Base-by-base conservation (phyloP, 2,329 filamentous ascomycete genomes). In the Aureobasidium sp. region DNA sequence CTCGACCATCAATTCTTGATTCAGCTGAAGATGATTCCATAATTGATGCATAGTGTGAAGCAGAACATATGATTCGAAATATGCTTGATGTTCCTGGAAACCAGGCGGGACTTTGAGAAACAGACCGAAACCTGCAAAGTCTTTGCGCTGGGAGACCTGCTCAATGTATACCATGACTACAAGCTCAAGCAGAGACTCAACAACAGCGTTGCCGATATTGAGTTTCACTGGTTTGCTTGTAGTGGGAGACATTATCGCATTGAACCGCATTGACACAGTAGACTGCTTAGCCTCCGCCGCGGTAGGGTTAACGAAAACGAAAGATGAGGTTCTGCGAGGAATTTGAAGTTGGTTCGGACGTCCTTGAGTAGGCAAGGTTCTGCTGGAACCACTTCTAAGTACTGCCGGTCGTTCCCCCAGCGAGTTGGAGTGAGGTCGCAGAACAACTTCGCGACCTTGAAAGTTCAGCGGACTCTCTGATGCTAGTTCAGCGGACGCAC, bases 21-120 rank as follows among this genome's bases (percentile, higher is more conserved):
- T 84, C 2, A 87, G 75, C 63, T 90, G 85, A 9, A 97, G 81
- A 27, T 84, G 80, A 62, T 83, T 88, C 37, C 84, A 83, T 16
- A 96, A 76, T 34, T 88, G 84, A 3, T 85, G 82, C 49, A 97
- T 82, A 0, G 89, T 86, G 65, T 87, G 88, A 32, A 86, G 84
- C 25, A 97, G 78, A 3, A 97, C 78, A 70, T 92, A 97, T 0
- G 94, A 96, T 70, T 96, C 91, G 66, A 99, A 97, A 71, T 92
- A 96, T 0, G 91, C 91, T 69, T 97, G 92, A 67, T 97, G 91
- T 71, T 97, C 94, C 67, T 93, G 85, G 69, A 96, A 96, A 0
- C 93, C 92, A 0, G 94, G 91, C 1, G 95, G 94, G 0, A 93
- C 88, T 71, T 94, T 96, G 59, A 90, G 78, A 69, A 90, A 96